phyloP scores from a whole-genome alignment of 257 asterid genomes.

The Nicotiana otophora region DNA sequence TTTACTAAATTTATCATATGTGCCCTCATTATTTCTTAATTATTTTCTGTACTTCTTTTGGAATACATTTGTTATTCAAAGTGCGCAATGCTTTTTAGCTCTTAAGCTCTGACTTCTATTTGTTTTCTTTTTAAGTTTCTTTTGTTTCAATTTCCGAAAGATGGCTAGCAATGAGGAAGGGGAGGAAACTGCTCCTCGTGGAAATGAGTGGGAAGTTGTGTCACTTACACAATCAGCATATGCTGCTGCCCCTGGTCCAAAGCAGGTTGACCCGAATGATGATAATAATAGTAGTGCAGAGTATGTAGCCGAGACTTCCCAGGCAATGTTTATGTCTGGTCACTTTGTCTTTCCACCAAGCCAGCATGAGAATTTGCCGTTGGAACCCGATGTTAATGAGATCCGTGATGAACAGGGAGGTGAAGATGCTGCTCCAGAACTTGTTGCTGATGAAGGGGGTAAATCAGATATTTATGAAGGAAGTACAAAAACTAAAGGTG shows the following conservation, averaged over 20 bases:
- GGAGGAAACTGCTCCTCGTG: conserved; percentile 49
- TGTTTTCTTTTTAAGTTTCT: conserved; percentile 9
- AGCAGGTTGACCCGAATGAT: conserved; percentile 26
- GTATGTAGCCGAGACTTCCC: conserved; percentile 47
- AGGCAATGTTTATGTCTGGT: conserved; percentile 63
- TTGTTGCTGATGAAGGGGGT: conserved; percentile 22
- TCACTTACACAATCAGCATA: conserved; percentile 75
- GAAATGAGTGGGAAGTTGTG: conserved; percentile 91
- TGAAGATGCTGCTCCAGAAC: conserved; percentile 24
- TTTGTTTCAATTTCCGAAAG: conserved; percentile 4
- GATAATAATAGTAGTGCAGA: conserved; percentile 29
- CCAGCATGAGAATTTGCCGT: conserved; percentile 60
- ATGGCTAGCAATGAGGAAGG: conserved; percentile 58
- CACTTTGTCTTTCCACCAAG: conserved; percentile 79
- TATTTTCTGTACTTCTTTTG: not conserved
- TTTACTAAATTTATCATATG: not conserved
- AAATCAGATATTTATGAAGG: conserved; percentile 25
- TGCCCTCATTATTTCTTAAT: not conserved
- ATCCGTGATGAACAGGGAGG: conserved; percentile 28
- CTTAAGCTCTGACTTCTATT: not conserved
- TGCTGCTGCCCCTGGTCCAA: conserved; percentile 69
- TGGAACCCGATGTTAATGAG: conserved; percentile 36
- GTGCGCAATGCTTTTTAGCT: not conserved
- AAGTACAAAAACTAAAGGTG: conserved; percentile 17
- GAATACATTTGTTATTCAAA: not conserved